Conservation (phyloP, 108 stramenopile genomes). For the Chaetoceros tenuissimus region DNA sequence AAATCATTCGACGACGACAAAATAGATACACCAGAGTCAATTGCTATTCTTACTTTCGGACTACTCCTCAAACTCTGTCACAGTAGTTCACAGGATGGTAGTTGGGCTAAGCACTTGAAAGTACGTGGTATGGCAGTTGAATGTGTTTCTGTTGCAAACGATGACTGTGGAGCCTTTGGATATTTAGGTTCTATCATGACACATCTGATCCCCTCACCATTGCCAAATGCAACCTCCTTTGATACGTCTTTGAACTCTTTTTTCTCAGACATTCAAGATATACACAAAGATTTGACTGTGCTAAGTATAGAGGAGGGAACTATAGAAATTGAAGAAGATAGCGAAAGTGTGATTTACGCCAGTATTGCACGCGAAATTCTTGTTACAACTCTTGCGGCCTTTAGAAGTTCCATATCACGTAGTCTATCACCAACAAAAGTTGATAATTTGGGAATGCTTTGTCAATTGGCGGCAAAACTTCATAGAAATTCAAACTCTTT, state of each 20-base stretch:
- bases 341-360: constrained; percentile 37
- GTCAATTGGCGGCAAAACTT: constrained; percentile 31
- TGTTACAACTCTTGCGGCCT: constrained; percentile 37
- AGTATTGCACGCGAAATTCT: constrained; percentile 56
- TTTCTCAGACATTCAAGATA: constrained; percentile 2
- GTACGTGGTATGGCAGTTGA: constrained; percentile 23
- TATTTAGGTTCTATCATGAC: constrained; percentile 31
- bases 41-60: constrained; percentile 51
- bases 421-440: constrained; percentile 16
- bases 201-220: constrained; percentile 15
- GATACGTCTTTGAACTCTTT: constrained; percentile 5
- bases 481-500: constrained; percentile 39
- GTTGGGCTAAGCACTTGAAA: constrained; percentile 9
- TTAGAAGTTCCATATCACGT: constrained; percentile 15
- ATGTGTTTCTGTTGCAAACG: constrained; percentile 35
- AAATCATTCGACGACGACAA: neutral
- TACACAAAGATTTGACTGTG: neutral
- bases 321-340: constrained; percentile 10
- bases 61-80: constrained; percentile 25
- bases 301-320: neutral
- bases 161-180: constrained; percentile 45
- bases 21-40: constrained; percentile 25
- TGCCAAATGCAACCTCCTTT: constrained; percentile 5
- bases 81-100: constrained; percentile 1
- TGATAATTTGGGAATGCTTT: constrained; percentile 51